Percentiles rank a stretch among this genome's conserved stretches.
Conservation (phyloP, 2,329 filamentous ascomycete genomes). For the Pseudocercospora crystallina region DNA sequence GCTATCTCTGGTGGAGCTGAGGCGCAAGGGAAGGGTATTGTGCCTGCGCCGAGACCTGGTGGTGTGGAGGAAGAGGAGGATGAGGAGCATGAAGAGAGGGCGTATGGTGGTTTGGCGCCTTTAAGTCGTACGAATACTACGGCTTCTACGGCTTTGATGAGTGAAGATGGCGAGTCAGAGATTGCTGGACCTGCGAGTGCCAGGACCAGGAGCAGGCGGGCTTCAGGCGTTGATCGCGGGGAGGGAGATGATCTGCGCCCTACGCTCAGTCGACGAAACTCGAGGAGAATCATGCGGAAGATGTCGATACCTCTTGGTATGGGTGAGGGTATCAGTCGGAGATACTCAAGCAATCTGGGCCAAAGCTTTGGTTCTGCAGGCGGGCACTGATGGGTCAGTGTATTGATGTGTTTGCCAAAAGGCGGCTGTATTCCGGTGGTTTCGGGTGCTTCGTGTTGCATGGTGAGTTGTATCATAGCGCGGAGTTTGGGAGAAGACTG, state of each 20-base stretch:
- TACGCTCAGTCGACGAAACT: slow-evolving; percentile 24
- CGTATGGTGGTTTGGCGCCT: slow-evolving; percentile 37
- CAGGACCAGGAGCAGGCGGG: slow-evolving; percentile 11
- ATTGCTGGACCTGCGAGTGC: slow-evolving; percentile 13
- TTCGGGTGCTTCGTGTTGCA: no score
- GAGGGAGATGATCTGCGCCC: slow-evolving; percentile 4
- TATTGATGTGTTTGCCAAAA: no score
- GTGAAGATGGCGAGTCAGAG: slow-evolving; percentile 23
- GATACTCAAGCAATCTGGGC: slow-evolving; percentile 48
- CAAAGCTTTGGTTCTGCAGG: slow-evolving; percentile 35
- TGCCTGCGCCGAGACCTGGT: slow-evolving; percentile 6
- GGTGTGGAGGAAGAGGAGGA: slow-evolving; percentile 33
- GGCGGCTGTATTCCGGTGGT: no score
- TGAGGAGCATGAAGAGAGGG: slow-evolving; percentile 24
- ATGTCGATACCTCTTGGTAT: slow-evolving; percentile 48
- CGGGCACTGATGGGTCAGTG: slow-evolving; percentile 7
- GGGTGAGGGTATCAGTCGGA: slow-evolving; percentile 44
- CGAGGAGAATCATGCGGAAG: slow-evolving; percentile 38
- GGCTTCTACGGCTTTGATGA: slow-evolving; percentile 27
- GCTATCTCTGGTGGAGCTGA: slow-evolving; percentile 26
- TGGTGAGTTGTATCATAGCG: no score
- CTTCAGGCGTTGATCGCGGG: slow-evolving; percentile 15
- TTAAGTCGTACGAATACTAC: slow-evolving; percentile 36
- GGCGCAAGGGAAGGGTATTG: slow-evolving; percentile 21
- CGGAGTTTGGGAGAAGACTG: no score